Conservation (phyloP, 2,329 filamentous ascomycete species). For the Elsinoe perseae region DNA sequence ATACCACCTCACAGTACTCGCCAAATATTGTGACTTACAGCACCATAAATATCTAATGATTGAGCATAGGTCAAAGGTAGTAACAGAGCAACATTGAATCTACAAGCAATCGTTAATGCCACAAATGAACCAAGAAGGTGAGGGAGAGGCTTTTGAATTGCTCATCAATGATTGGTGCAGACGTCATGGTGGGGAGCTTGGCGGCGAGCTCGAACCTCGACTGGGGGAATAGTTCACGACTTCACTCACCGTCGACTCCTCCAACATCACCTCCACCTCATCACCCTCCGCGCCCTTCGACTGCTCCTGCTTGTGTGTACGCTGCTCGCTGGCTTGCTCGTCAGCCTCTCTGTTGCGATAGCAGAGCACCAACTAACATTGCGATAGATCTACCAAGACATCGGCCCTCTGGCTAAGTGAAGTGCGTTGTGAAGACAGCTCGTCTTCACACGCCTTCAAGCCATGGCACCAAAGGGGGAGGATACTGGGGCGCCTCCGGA, state of each 20-base stretch:
- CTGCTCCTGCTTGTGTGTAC: not conserved
- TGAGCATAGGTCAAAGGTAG: not conserved
- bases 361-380: not conserved
- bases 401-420: conserved; percentile 11
- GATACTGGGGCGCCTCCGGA: not conserved
- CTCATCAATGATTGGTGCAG: not conserved
- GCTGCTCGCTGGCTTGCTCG: not conserved
- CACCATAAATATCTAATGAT: not conserved
- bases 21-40: not conserved
- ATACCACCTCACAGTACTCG: not conserved
- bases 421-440: conserved; percentile 2
- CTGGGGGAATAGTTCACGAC: not conserved
- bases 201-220: conserved; percentile 13
- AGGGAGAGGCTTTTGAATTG: not conserved
- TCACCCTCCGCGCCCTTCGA: not conserved
- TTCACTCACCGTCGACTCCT: conserved; percentile 1
- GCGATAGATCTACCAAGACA: not conserved
- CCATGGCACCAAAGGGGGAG: conserved; percentile 12
- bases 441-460: conserved; percentile 10
- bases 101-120: not conserved
- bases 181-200: conserved; percentile 16
- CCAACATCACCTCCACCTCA: not conserved
- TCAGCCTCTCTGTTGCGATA: not conserved
- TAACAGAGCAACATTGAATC: not conserved
- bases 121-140: not conserved